Evolutionary conservation across 179 eudicot genomes (phyloP).

Genomic region (Corrigiola litoralis): DNA sequence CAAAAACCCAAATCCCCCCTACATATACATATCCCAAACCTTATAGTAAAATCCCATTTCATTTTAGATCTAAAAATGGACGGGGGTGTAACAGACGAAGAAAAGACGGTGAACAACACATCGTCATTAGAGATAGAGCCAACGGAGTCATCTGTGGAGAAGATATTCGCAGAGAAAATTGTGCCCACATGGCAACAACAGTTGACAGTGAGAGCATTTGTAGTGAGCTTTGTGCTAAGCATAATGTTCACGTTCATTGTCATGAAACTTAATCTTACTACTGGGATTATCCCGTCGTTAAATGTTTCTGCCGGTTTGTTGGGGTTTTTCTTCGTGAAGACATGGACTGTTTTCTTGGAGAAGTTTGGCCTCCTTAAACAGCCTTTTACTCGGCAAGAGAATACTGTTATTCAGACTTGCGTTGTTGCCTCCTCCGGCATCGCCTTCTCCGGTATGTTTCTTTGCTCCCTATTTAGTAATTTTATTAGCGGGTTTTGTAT

Average conservation of each 20-base stretch:
- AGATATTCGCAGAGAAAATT: constrained; percentile 44
- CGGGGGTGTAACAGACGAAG: too few relatives aligned
- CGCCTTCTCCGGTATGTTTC: constrained; percentile 66
- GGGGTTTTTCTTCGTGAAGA: constrained; percentile 77
- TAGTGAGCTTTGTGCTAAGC: constrained; percentile 52
- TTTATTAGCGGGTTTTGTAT: not conserved
- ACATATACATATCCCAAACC: too few relatives aligned
- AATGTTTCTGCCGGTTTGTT: constrained; percentile 78
- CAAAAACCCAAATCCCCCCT: too few relatives aligned
- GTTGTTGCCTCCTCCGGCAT: constrained; percentile 85
- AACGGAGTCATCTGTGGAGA: constrained; percentile 41
- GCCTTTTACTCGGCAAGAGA: constrained; percentile 85
- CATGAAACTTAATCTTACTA: constrained; percentile 84
- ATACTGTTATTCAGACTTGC: constrained; percentile 88
- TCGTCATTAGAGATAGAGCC: not conserved
- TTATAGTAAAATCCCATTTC: too few relatives aligned
- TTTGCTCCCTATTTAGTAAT: not conserved
- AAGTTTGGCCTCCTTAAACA: constrained; percentile 54
- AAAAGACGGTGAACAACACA: not conserved
- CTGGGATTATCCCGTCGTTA: constrained; percentile 78
- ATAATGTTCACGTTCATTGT: constrained; percentile 71
- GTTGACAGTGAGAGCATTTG: constrained; percentile 59
- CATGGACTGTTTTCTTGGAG: constrained; percentile 61
- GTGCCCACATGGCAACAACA: constrained; percentile 71
- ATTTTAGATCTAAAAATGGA: too few relatives aligned